Percentiles rank a stretch among this genome's conserved stretches.
Conservation (phyloP, 768 basidiomycete species). For the Pleurotus giganteus region DNA sequence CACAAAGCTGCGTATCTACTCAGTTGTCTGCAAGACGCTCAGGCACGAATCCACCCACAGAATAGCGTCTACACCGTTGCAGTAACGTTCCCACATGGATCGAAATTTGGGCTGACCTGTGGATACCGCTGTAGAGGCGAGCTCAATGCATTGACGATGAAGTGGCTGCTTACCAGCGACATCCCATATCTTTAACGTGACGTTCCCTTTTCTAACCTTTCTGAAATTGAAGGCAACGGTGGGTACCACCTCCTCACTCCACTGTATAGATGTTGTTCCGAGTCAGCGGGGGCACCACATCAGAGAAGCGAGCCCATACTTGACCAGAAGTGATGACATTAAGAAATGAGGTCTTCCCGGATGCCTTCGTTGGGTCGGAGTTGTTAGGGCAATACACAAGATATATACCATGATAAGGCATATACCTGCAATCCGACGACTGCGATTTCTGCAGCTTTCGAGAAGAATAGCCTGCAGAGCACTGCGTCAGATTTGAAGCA, state of each 20-base stretch:
- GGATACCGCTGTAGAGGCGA: slow-evolving; percentile 2
- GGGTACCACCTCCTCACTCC: slow-evolving; percentile 96
- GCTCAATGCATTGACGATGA: neutral
- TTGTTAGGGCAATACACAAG: slow-evolving; percentile 6
- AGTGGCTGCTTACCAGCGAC: slow-evolving; percentile 65
- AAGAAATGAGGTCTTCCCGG: slow-evolving; percentile 93
- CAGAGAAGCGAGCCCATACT: slow-evolving; percentile 33
- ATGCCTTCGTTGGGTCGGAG: slow-evolving; percentile 55
- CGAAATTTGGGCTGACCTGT: slow-evolving; percentile 90
- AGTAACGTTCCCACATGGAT: slow-evolving; percentile 95
- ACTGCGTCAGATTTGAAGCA: neutral
- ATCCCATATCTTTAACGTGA: slow-evolving; percentile 94
- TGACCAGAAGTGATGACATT: slow-evolving; percentile 89
- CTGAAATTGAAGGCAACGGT: slow-evolving; percentile 93
- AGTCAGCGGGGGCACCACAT: slow-evolving; percentile 2
- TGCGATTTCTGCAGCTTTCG: slow-evolving; percentile 83
- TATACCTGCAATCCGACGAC: slow-evolving; percentile 87
- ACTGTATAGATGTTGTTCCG: slow-evolving; percentile 41
- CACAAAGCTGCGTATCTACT: slow-evolving; percentile 62
- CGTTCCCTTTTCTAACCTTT: slow-evolving; percentile 85
- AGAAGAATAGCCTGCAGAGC: slow-evolving; percentile 71
- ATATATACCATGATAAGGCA: neutral
- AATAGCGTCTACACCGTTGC: slow-evolving; percentile 88
- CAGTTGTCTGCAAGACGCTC: neutral
- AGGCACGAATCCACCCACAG: slow-evolving; percentile 55